A percentile compares a stretch with the other conserved stretches of the same genome.
These are phyloP conservation scores for Gracilaria domingensis DNA, from an alignment of 23 red algal genomes.

Conservation along the genomic window DNA sequence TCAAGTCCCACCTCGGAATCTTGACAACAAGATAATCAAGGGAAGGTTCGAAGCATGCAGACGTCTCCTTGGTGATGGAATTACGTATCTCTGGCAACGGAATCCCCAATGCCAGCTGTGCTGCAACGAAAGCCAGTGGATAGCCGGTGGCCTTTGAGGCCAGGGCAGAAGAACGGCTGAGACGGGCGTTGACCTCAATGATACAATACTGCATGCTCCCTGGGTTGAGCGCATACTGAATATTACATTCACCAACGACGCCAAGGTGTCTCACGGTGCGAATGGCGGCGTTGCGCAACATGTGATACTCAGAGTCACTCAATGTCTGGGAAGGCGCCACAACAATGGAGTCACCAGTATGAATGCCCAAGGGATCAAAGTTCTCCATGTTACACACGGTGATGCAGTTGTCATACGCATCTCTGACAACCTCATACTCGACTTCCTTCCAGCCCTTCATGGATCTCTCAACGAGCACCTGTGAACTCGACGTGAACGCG, in stretches of 20 bases:
- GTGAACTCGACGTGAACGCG: conserved; percentile 87
- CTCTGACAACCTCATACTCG: conserved; percentile 98
- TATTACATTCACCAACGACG: conserved; percentile 98
- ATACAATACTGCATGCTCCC: conserved; percentile 90
- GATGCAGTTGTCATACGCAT: conserved; percentile 98
- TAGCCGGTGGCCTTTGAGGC: conserved; percentile 99
- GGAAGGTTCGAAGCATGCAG: conserved; percentile 96
- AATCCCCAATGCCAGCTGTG: conserved; percentile 90
- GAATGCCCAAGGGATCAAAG: conserved; percentile 97
- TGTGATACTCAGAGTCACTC: conserved; percentile 95
- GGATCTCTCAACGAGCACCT: conserved; percentile 95
- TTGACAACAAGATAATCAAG: conserved; percentile 99
- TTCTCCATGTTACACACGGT: conserved; percentile 99
- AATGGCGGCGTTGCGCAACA: conserved; percentile 94
- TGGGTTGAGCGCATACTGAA: conserved; percentile 98
- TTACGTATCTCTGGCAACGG: conserved; percentile 86
- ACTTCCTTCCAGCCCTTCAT: conserved; percentile 99
- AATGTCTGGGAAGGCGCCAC: conserved; percentile 98
- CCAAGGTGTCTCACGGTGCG: conserved; percentile 96
- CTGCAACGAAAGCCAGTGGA: conserved; percentile 97
- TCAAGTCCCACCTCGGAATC: conserved; percentile 97
- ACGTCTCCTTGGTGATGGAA: conserved; percentile 93
- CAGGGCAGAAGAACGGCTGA: conserved; percentile 94
- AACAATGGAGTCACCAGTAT: conserved; percentile 98
- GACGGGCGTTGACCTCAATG: conserved; percentile 99